Evolutionary conservation across 306 rosid species (phyloP), one percentile per base, ranked within the genome.

Genomic region (Ochetophila trinervis): DNA sequence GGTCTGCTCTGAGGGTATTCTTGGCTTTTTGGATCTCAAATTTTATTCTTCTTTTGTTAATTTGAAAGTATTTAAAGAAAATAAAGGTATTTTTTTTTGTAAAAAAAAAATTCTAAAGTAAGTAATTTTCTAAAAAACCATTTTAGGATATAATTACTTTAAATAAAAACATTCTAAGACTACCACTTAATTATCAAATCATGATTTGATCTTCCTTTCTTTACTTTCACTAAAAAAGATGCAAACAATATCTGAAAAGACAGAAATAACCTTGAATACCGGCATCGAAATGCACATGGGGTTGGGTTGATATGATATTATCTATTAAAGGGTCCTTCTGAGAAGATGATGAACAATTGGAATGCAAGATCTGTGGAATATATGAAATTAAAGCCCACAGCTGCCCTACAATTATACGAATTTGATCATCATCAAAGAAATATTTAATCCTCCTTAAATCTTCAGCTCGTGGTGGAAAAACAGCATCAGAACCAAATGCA

Each of bases 211-310:
- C 4, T 27, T 27, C 32, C 32, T 27, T 27, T 27, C 4, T 27
- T 27, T 27, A 27, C 32, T 1, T n/a, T n/a, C 32, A 27, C 32
- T 27, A 27, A 27, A 27, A 27, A 27, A 27, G 32, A 27, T 27
- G 3, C 32, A 27, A 1, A 27, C 4, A 27, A 27, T 27, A 27
- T 1, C 45, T 40, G 0, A 24, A 67, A 30, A 40, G 59, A 60
- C 69, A 21, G 7, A 75, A 21, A 62, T 4, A 50, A 54, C 66
- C 51, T 60, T 71, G 60, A 35, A 13, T 4, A 22, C 30, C 20
- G 52, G 42, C 32, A 44, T 34, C 42, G 62, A 60, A 47, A 65
- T 20, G 65, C 93, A 84, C 90, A 75, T 82, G 88, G 75, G 57
- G 11, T 68, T 62, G 47, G 52, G 47, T 32, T 51, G 23, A 48